Percentiles rank a stretch among this genome's conserved stretches.
These are phyloP conservation scores for Pholiota molesta DNA, from an alignment of 768 basidiomycete genomes.

Conservation along the genomic window DNA sequence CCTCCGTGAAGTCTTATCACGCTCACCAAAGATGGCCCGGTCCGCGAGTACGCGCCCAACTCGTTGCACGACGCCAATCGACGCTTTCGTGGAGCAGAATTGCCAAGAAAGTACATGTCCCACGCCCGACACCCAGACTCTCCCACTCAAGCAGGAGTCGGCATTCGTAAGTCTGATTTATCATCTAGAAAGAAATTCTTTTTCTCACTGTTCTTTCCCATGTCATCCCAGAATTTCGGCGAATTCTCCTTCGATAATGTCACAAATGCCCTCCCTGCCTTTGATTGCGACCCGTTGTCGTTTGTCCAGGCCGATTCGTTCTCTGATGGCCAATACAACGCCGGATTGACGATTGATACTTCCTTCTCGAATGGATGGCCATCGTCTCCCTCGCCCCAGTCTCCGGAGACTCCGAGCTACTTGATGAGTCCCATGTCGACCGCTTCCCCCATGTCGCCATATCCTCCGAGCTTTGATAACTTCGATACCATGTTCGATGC, in stretches of 20 bases:
- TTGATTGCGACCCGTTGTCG: slow-evolving; percentile 18
- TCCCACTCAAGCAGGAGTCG: slow-evolving; percentile 43
- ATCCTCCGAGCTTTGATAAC: slow-evolving; percentile 28
- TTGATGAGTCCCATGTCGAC: slow-evolving; percentile 26
- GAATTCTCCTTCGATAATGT: slow-evolving; percentile 49
- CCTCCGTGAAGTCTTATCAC: slow-evolving; percentile 27
- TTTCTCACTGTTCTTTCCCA: neutral
- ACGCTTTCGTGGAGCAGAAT: slow-evolving; percentile 13
- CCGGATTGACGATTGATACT: slow-evolving; percentile 42
- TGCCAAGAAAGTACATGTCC: slow-evolving; percentile 19
- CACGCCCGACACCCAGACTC: slow-evolving; percentile 28
- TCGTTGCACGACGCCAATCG: slow-evolving; percentile 26
- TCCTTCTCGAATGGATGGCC: slow-evolving; percentile 47
- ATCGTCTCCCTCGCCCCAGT: slow-evolving; percentile 45
- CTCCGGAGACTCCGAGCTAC: slow-evolving; percentile 45
- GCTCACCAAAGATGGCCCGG: slow-evolving; percentile 28
- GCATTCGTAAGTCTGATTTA: slow-evolving; percentile 49
- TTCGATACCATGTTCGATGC: slow-evolving; percentile 33
- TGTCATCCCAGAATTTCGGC: slow-evolving; percentile 40
- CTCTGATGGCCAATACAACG: slow-evolving; percentile 14
- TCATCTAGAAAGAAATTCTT: neutral
- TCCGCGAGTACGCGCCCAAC: slow-evolving; percentile 44
- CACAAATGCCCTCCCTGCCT: slow-evolving; percentile 28
- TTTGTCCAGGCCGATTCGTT: slow-evolving; percentile 18
- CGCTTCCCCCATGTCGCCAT: slow-evolving; percentile 29